phyloP scores from a whole-genome alignment of 176 grass and related monocot species.

The Lolium rigidum region DNA sequence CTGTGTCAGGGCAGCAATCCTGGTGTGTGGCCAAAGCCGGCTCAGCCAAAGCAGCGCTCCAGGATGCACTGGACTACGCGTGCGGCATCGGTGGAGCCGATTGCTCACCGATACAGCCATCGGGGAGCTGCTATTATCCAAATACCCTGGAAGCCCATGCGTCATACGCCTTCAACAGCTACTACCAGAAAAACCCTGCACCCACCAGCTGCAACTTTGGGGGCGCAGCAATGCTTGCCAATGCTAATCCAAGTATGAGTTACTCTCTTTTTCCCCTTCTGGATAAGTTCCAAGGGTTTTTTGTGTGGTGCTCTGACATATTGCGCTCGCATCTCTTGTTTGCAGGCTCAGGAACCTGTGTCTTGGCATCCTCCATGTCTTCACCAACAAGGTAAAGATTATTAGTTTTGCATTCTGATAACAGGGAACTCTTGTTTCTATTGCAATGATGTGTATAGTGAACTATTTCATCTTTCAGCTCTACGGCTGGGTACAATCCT shows the following conservation, averaged over 20 bases:
- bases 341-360: slow-evolving; percentile 67
- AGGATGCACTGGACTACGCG: slow-evolving; percentile 80
- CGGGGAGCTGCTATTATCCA: slow-evolving; percentile 75
- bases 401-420: slow-evolving; percentile 30
- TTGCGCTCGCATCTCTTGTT: slow-evolving; percentile 7
- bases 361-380: slow-evolving; percentile 43
- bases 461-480: slow-evolving; percentile 51
- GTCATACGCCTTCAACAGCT: slow-evolving; percentile 84
- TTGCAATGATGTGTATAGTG: not conserved
- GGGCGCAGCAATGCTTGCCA: slow-evolving; percentile 64
- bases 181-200: slow-evolving; percentile 77
- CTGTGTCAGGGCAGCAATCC: slow-evolving; percentile 50
- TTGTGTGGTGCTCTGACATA: slow-evolving; percentile 21
- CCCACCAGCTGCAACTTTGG: slow-evolving; percentile 78
- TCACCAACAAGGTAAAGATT: slow-evolving; percentile 51
- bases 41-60: slow-evolving; percentile 41
- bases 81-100: slow-evolving; percentile 72
- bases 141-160: slow-evolving; percentile 80
- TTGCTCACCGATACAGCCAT: slow-evolving; percentile 71
- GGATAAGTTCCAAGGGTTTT: not conserved
- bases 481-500: slow-evolving; percentile 54
- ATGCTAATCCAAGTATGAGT: slow-evolving; percentile 77
- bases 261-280: not conserved
- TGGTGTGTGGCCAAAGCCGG: slow-evolving; percentile 81
- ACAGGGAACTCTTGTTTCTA: not conserved